Evolutionary conservation across 2,329 filamentous ascomycete genomes (phyloP), one percentile per base, ranked within the genome.

Genomic region (Fusarium fracticaudum): DNA sequence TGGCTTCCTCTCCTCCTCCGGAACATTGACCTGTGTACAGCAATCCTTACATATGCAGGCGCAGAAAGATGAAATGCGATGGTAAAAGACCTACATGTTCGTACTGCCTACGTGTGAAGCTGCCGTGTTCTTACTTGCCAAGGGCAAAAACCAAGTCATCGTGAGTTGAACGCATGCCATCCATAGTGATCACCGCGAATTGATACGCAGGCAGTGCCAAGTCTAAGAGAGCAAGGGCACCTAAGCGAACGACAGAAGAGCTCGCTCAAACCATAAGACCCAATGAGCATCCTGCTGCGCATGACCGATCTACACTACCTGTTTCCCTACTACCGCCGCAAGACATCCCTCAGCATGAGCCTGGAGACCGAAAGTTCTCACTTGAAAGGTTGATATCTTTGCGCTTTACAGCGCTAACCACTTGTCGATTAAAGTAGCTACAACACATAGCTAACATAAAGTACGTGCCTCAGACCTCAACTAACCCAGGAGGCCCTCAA

Each of bases 381-480:
- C 12, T 29, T 1, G 24, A 3, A 29, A 47, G 44, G 44, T 47
- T 29, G 24, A 24, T 20, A 7, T 10, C 8, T 47, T 20, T 26
- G 4, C 17, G 3, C 17, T 44, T 44, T 18, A 1, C 6, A 18
- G 7, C 15, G 9, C 7, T 11, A 6, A 8, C 8, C 6, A 20
- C 8, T 11, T 15, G 2, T 7, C 0, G 5, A 29, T 5, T 47
- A 29, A 2, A 7, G 2, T 1, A 10, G 18, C 10, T 3, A 5
- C 6, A 29, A 29, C 10, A 7, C 5, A 4, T 18, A 45, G 44
- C 44, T 47, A 29, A 47, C 18, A 29, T 6, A 47, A 15, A 20
- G 18, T 8, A 22, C 18, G 24, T 14, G 0, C 13, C 12, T 15
- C 8, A 47, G 24, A 29, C 44, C 44, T 1, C 24, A 47, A 3